These are phyloP conservation scores for Tulasnella sp. DNA, from an alignment of 768 basidiomycete genomes.

Conservation along the genomic window DNA sequence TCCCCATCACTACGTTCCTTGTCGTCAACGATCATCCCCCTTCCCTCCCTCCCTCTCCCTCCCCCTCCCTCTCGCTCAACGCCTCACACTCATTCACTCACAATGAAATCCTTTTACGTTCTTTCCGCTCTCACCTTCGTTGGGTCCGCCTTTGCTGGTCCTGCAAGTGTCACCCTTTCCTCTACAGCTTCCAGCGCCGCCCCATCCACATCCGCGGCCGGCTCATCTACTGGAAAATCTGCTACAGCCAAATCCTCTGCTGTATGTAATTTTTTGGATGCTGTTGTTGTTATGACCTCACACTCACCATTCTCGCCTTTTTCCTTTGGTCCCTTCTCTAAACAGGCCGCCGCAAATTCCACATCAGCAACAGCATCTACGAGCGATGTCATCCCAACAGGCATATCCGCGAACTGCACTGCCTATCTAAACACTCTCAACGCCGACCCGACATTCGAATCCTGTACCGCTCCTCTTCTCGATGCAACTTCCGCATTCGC, in stretches of 20 bases:
- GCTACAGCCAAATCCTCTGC: not conserved
- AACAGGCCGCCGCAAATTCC: not conserved
- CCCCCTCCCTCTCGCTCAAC: not conserved
- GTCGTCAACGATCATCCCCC: not conserved
- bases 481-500: constrained; percentile 29
- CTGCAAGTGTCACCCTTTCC: not conserved
- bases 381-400: constrained; percentile 51
- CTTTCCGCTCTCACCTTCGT: constrained; percentile 6
- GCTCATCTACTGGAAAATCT: not conserved
- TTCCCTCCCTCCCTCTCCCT: not conserved
- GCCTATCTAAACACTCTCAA: constrained; percentile 56
- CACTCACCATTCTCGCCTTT: not conserved
- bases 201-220: not conserved
- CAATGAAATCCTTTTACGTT: constrained; percentile 6
- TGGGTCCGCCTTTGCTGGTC: not conserved
- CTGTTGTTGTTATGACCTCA: not conserved
- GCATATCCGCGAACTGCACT: constrained; percentile 45
- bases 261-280: not conserved
- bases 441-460: constrained; percentile 40
- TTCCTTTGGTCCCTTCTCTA: not conserved
- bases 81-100: constrained; percentile 1
- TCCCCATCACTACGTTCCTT: too few species aligned
- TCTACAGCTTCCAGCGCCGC: not conserved
- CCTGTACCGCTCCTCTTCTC: constrained; percentile 57
- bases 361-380: not conserved